Evolutionary conservation across 148 eudicot species (phyloP).

Genomic region (Rhododendron mucronatum): DNA sequence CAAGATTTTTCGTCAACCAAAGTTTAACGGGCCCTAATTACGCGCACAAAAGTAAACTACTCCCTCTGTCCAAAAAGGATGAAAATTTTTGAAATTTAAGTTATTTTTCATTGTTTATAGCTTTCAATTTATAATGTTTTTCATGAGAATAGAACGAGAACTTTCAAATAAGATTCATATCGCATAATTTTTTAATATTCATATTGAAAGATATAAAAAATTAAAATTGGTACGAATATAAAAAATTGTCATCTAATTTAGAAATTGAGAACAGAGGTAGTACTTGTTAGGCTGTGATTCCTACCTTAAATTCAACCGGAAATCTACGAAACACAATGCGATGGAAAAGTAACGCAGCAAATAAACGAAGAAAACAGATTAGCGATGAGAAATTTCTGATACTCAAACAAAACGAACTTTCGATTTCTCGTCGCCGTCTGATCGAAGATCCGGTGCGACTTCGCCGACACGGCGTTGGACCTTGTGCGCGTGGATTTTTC

Average conservation of each 20-base stretch:
- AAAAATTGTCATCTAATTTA: too few species aligned
- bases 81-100: too few species aligned
- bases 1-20: slow-evolving; percentile 3
- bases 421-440: slow-evolving; percentile 1
- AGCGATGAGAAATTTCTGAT: not conserved
- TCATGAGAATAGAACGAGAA: too few species aligned
- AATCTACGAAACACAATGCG: not conserved
- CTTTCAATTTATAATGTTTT: too few species aligned
- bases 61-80: too few species aligned
- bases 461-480: not conserved
- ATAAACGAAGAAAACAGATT: not conserved
- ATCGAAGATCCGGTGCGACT: slow-evolving; percentile 1
- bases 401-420: slow-evolving; percentile 14
- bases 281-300: not conserved
- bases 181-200: too few species aligned
- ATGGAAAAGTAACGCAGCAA: not conserved
- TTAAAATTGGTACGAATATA: too few species aligned
- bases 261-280: too few species aligned
- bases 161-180: too few species aligned
- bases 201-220: too few species aligned
- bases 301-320: slow-evolving; percentile 3
- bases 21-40: not conserved
- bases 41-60: not conserved
- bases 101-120: too few species aligned
- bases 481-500: not conserved